These are phyloP conservation scores for Chenopodium suecicum DNA, from an alignment of 148 eudicot genomes.

Conservation along the genomic window DNA sequence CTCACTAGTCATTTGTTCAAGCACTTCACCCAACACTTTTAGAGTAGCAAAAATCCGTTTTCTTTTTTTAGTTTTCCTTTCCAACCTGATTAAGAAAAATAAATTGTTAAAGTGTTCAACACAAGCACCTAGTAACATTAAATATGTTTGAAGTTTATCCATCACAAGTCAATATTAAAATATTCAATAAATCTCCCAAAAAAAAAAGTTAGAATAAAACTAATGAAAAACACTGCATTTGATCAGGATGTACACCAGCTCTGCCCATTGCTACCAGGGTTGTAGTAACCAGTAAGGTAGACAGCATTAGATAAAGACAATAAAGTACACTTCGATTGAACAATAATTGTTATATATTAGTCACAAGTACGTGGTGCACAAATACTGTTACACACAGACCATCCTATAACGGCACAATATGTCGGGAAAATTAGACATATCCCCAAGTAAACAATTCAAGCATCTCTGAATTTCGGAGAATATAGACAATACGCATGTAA, in stretches of 20 bases:
- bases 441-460: background rate
- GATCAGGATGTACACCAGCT: background rate
- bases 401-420: background rate
- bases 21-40: conserved; percentile 79
- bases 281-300: background rate
- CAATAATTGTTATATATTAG: too few relatives aligned
- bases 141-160: background rate
- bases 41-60: conserved; percentile 89
- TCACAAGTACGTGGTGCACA: background rate
- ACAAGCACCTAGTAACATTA: background rate
- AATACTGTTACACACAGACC: background rate
- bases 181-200: background rate
- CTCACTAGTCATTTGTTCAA: conserved; percentile 83
- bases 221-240: background rate
- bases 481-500: background rate
- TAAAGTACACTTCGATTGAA: background rate
- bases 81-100: conserved; percentile 48
- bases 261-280: background rate
- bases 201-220: background rate
- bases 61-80: conserved; percentile 85
- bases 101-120: background rate
- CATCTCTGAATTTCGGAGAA: background rate
- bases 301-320: background rate
- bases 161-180: conserved; percentile 3
- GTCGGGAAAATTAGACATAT: background rate